Evolutionary conservation across 208 protist species (phyloP).

Genomic region (Crithidia fasciculata): DNA sequence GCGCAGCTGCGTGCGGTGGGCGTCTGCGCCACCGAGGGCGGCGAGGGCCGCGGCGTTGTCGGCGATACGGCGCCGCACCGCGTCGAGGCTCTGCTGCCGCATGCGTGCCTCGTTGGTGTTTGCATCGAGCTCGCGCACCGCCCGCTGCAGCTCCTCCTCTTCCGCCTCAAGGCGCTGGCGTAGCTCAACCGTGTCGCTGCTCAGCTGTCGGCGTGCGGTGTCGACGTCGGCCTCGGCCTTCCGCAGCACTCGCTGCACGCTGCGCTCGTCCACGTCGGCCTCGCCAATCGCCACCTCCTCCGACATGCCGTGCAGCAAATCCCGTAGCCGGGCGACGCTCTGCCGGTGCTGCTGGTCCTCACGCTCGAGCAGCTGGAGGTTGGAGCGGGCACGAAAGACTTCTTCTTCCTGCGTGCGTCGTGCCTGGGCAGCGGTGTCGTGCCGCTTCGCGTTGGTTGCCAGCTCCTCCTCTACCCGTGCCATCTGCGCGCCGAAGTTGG

Average conservation of each 20-base stretch:
- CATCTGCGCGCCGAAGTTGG: slow-evolving; percentile 44
- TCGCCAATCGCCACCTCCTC: slow-evolving; percentile 44
- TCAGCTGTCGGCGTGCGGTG: slow-evolving; percentile 11
- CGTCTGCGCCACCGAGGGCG: slow-evolving; percentile 22
- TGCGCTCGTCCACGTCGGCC: slow-evolving; percentile 55
- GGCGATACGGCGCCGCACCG: slow-evolving; percentile 18
- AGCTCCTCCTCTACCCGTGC: slow-evolving; percentile 37
- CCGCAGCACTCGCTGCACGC: slow-evolving; percentile 33
- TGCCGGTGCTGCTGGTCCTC: slow-evolving; percentile 56
- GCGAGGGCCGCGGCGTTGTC: slow-evolving; percentile 27
- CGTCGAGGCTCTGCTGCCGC: slow-evolving; percentile 26
- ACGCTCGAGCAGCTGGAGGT: slow-evolving; percentile 52
- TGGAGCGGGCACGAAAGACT: slow-evolving; percentile 38
- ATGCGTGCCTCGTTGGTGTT: slow-evolving; percentile 74
- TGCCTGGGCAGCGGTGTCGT: slow-evolving; percentile 35
- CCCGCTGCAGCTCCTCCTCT: slow-evolving; percentile 35
- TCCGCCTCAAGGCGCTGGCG: slow-evolving; percentile 10
- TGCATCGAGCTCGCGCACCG: slow-evolving; percentile 52
- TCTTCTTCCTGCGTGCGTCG: slow-evolving; percentile 43
- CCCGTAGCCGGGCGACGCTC: slow-evolving; percentile 39
- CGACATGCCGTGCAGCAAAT: slow-evolving; percentile 32
- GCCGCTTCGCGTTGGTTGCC: slow-evolving; percentile 31
- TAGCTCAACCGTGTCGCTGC: background rate
- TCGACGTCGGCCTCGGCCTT: slow-evolving; percentile 33
- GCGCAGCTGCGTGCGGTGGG: slow-evolving; percentile 18